Base-by-base conservation (phyloP, 2,329 filamentous ascomycete species). In the Cadophora gregata region DNA sequence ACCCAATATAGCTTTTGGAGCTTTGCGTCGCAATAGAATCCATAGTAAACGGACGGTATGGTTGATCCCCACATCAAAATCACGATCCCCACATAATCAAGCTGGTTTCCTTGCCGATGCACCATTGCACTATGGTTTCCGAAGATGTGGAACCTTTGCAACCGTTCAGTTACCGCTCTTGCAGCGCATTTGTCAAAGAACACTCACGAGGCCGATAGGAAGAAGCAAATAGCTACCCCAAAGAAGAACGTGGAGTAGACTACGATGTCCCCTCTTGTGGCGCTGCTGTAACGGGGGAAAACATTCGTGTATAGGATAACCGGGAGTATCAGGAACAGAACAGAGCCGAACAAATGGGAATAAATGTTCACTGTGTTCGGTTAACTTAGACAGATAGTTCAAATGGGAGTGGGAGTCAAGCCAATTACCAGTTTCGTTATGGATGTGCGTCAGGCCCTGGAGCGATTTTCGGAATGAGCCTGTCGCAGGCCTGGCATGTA, bases 21-120 rank as follows among this genome's bases (percentile, higher is more conserved):
- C 8, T 48, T 31, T n/a, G 72, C 71, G 66, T 80, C 78, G 66
- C 78, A 82, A 67, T 80, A 81, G 64, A 82, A 81, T 5, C 77
- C 75, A 45, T 80, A 76, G 63, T 81, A 81, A 19, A 81, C 71
- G 2, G 78, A 78, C 6, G 78, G 77, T 14, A 80, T 71, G 25
- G 81, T 80, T 14, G 75, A 77, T 4, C 79, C 78, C 59, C 80
- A 71, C 47, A 79, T 82, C 62, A 79, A 73, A 16, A 79, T 61
- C n/a, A 80, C 73, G 31, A 82, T 79, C 24, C 77, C 79, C 4
- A 77, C 65, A 67, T 78, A 80, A 66, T 82, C 81, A 5, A 80
- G 64, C 2, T 78, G 73, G 6, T 80, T 74, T 73, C 79, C 80
- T 7, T 71, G 36, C n/a, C 77, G 73, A 21, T 8, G 6, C 76